Conservation (phyloP, 129 eudicot genomes). For the Silybum marianum region DNA sequence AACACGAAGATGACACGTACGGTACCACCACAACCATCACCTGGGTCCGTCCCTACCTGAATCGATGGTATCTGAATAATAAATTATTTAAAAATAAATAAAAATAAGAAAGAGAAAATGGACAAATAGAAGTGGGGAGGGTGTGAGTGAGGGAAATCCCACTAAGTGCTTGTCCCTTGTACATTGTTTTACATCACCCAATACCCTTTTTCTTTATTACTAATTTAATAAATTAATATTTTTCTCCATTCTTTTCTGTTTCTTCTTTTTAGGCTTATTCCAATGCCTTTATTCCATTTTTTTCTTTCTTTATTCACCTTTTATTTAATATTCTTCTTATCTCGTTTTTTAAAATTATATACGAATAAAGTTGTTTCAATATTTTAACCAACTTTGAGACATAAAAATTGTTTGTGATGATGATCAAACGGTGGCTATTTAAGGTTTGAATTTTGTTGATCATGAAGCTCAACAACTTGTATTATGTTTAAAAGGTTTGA, state of each 20-base stretch:
- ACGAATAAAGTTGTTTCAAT: conserved; percentile 20
- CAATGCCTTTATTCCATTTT: conserved; percentile 49
- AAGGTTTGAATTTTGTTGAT: neutral
- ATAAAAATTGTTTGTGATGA: conserved; percentile 8
- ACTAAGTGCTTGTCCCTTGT: conserved; percentile 52
- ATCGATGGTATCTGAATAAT: neutral
- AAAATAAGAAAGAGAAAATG: neutral
- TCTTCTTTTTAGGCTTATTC: conserved; percentile 43
- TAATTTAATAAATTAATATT: neutral
- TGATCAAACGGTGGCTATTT: neutral
- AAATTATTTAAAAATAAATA: neutral
- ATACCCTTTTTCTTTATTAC: conserved; percentile 27
- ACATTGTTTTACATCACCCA: conserved; percentile 32
- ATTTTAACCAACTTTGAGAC: neutral
- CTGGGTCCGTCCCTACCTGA: too few relatives aligned
- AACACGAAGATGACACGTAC: too few relatives aligned
- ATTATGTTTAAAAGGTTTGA: too few relatives aligned
- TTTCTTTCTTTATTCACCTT: conserved; percentile 14
- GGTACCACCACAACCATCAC: too few relatives aligned
- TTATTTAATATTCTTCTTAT: conserved; percentile 34
- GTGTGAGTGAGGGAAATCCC: conserved; percentile 53
- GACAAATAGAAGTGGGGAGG: conserved; percentile 56
- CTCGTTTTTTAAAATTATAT: conserved; percentile 11
- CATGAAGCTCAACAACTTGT: neutral
- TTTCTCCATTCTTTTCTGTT: conserved; percentile 46